phyloP scores from a whole-genome alignment of 2,329 filamentous ascomycete genomes.

The Pseudogymnoascus sp. region DNA sequence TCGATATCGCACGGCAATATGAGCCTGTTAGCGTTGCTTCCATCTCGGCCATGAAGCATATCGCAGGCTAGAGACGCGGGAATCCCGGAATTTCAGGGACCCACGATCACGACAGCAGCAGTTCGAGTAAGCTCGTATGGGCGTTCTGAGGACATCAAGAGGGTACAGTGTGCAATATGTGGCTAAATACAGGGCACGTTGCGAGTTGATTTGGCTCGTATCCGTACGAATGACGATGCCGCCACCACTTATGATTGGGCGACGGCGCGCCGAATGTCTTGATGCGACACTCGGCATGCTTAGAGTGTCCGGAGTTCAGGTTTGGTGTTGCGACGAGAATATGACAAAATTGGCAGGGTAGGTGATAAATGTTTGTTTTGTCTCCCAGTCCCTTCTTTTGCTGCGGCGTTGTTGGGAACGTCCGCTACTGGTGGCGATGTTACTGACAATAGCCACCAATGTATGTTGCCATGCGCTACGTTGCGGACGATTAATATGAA shows the following conservation, averaged over 20 bases:
- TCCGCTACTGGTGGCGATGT: neutral
- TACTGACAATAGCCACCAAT: neutral
- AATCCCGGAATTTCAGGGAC: neutral
- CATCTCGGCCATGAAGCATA: neutral
- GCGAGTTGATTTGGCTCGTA: slow-evolving; percentile 3
- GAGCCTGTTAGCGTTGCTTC: neutral
- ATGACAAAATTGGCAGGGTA: neutral
- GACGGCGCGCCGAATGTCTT: neutral
- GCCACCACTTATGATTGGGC: neutral
- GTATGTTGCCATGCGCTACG: neutral
- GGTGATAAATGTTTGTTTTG: neutral
- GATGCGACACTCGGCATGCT: neutral
- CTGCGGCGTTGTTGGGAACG: neutral
- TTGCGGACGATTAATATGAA: neutral
- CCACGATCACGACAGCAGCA: neutral
- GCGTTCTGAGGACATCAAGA: neutral
- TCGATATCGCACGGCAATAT: neutral
- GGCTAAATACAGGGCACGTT: neutral
- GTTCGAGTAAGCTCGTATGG: neutral
- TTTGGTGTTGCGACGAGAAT: neutral
- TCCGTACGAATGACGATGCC: neutral
- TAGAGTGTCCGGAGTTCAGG: neutral
- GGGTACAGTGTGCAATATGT: neutral
- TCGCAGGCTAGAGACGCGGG: neutral
- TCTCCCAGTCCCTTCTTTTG: neutral